Evolutionary conservation across 306 rosid genomes (phyloP).

Genomic region (Castanea crenata): DNA sequence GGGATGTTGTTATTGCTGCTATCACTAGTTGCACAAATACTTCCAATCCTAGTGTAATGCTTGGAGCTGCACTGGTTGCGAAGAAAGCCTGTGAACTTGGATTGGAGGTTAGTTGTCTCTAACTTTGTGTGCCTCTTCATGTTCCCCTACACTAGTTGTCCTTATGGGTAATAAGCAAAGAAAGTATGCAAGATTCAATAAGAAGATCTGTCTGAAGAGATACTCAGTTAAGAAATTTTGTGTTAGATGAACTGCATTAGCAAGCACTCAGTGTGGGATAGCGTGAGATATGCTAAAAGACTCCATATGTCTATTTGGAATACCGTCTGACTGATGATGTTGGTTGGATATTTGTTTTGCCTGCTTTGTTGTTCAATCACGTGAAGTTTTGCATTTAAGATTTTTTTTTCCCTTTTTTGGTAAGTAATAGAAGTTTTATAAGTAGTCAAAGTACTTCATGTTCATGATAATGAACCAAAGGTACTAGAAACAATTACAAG

Average conservation of each 20-base stretch:
- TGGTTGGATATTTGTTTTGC: background rate
- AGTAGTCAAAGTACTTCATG: no score
- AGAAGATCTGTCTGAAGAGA: background rate
- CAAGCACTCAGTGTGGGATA: background rate
- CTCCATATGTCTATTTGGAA: background rate
- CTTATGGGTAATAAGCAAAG: slow-evolving; percentile 5
- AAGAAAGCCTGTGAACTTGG: slow-evolving; percentile 96
- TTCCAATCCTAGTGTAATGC: slow-evolving; percentile 99
- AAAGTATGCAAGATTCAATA: slow-evolving; percentile 2
- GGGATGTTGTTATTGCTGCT: slow-evolving; percentile 96
- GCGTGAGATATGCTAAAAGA: background rate
- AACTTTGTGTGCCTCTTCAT: slow-evolving; percentile 16
- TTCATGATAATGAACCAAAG: no score
- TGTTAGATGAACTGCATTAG: slow-evolving; percentile 2
- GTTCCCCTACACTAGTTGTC: slow-evolving; percentile 3
- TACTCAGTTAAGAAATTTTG: slow-evolving; percentile 9
- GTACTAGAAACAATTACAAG: no score
- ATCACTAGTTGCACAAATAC: slow-evolving; percentile 99
- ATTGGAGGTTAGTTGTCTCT: slow-evolving; percentile 70
- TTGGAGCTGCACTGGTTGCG: slow-evolving; percentile 98
- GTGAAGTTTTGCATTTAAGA: background rate
- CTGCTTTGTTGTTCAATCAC: background rate
- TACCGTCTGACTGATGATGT: background rate
- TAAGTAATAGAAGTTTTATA: no score
- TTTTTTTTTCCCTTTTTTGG: background rate